Evolutionary conservation across 2,329 filamentous ascomycete species (phyloP).

Genomic region (Leptographium wingfieldii): DNA sequence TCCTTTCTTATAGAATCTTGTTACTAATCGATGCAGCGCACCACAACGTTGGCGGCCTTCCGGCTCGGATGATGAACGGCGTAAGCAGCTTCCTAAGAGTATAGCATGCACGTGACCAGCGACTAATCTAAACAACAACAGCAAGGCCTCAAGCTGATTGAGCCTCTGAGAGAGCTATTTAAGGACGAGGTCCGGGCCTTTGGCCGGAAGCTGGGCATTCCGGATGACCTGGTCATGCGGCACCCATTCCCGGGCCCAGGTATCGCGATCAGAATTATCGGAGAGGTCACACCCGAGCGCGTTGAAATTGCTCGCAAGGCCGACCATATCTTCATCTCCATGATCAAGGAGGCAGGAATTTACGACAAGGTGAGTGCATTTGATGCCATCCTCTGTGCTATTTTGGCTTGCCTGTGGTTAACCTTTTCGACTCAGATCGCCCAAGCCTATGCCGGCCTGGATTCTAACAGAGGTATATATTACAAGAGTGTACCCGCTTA

Average conservation of each 20-base stretch:
- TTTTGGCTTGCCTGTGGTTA: background rate
- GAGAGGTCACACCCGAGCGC: slow-evolving; percentile 69
- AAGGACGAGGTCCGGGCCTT: slow-evolving; percentile 61
- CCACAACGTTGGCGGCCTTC: slow-evolving; percentile 32
- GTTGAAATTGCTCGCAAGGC: slow-evolving; percentile 69
- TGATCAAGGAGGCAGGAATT: slow-evolving; percentile 59
- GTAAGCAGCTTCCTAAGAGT: background rate
- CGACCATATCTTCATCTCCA: slow-evolving; percentile 65
- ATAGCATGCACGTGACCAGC: slow-evolving; percentile 1
- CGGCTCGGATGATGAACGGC: slow-evolving; percentile 13
- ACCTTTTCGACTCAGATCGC: slow-evolving; percentile 20
- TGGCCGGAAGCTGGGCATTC: slow-evolving; percentile 57
- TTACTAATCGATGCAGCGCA: slow-evolving; percentile 17
- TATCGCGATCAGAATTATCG: slow-evolving; percentile 68
- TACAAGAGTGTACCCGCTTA: background rate
- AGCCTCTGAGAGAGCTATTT: slow-evolving; percentile 69
- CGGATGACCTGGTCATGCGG: slow-evolving; percentile 63
- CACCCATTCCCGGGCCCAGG: slow-evolving; percentile 30
- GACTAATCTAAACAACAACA: slow-evolving; percentile 12
- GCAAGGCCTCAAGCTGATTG: slow-evolving; percentile 50
- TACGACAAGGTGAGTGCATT: slow-evolving; percentile 43
- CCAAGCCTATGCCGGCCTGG: slow-evolving; percentile 35
- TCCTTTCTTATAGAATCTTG: background rate
- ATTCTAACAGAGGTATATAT: slow-evolving; percentile 24
- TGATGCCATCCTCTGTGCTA: background rate